phyloP scores from a whole-genome alignment of 2,329 filamentous ascomycete genomes.

The Emydomyces testavorans region DNA sequence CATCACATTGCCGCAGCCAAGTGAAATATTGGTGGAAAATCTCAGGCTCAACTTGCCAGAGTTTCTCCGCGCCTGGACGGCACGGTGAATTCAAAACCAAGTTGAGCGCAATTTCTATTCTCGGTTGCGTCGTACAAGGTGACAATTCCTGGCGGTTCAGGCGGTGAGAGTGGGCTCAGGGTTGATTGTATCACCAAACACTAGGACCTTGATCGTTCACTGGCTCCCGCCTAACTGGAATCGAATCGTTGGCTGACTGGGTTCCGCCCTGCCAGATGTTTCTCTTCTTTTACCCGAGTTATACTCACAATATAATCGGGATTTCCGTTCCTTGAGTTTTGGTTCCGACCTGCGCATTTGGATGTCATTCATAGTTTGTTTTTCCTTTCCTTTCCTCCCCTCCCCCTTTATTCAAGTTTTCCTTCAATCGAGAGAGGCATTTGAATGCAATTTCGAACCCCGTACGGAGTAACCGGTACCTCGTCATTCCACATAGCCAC shows the following conservation, averaged over 20 bases:
- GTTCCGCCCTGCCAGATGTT: not conserved
- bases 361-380: not conserved
- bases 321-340: too few relatives aligned
- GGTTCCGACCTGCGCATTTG: not conserved
- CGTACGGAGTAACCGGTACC: too few relatives aligned
- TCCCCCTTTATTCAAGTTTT: too few relatives aligned
- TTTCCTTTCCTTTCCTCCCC: not conserved
- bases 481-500: slow-evolving; percentile 8
- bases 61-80: too few relatives aligned
- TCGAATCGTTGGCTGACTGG: not conserved
- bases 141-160: not conserved
- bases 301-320: too few relatives aligned
- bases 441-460: too few relatives aligned
- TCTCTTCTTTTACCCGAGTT: not conserved
- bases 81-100: too few relatives aligned
- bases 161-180: slow-evolving; percentile 3
- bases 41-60: too few relatives aligned
- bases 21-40: not conserved
- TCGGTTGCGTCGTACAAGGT: slow-evolving; percentile 1
- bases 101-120: not conserved
- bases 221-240: slow-evolving; percentile 4
- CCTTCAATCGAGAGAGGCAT: too few relatives aligned
- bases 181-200: not conserved
- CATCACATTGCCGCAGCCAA: not conserved
- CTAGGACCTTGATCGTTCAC: not conserved